Evolutionary conservation across 768 basidiomycete genomes (phyloP).

Genomic region (Lentinula raphanica): DNA sequence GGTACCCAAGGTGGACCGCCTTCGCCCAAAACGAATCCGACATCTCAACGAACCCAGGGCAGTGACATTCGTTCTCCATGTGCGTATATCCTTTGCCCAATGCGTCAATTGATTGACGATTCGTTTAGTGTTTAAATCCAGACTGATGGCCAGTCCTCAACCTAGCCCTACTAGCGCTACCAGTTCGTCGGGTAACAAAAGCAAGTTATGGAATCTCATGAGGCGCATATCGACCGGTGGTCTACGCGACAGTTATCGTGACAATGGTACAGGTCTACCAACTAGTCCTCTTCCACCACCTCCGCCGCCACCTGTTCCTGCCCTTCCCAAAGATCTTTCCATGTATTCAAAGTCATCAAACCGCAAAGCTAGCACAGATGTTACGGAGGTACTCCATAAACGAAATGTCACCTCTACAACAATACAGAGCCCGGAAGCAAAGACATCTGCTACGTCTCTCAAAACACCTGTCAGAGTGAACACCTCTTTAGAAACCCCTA

Average conservation of each 20-base stretch:
- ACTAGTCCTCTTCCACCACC: conserved; percentile 19
- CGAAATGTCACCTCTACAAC: conserved; percentile 9
- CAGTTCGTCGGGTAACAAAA: conserved; percentile 23
- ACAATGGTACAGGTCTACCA: conserved; percentile 10
- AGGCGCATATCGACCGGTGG: conserved; percentile 65
- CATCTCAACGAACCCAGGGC: not conserved
- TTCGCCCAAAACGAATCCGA: not conserved
- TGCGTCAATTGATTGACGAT: not conserved
- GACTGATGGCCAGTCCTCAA: not conserved
- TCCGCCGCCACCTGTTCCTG: conserved; percentile 56
- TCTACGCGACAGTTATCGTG: conserved; percentile 48
- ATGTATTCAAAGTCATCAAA: not conserved
- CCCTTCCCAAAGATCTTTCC: conserved; percentile 42
- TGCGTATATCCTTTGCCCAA: not conserved
- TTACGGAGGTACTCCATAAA: not conserved
- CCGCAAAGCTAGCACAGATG: not conserved
- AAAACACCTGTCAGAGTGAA: not conserved
- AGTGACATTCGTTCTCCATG: not conserved
- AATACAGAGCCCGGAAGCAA: conserved; percentile 8
- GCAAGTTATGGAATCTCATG: conserved; percentile 62
- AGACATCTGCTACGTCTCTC: not conserved
- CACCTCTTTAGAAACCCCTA: not conserved
- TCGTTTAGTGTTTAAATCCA: not conserved
- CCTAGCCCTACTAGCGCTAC: conserved; percentile 15
- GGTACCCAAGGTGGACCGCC: conserved; percentile 1